Base-by-base conservation (phyloP, 2,329 filamentous ascomycete species). In the Cytospora piceicola region DNA sequence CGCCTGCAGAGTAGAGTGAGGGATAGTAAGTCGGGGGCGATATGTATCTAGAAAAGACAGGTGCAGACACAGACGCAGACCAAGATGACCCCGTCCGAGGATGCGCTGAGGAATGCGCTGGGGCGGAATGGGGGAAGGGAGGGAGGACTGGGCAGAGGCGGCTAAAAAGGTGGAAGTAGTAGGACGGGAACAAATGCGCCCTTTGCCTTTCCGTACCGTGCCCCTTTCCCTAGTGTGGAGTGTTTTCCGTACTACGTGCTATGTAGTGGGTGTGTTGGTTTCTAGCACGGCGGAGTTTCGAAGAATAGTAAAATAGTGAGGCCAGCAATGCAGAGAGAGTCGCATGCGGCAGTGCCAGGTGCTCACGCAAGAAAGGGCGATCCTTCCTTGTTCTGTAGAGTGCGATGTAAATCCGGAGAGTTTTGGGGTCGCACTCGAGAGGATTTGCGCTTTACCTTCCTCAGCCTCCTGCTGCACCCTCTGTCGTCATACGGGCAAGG, bases 1-100 rank as follows among this genome's bases (percentile, higher is more conserved):
- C 66, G 55, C 62, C 66, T 59, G 63, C 62, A 62, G 34, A 55
- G 39, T 29, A 39, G 17, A 52, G 29, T 34, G 61, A 27, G 46
- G n/a, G 11, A 57, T 29, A 5, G 27, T 29, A 15, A 36, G 61
- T 57, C 53, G 36, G 49, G 61, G 30, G 27, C 39, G 29, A 30
- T 39, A 51, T 24, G 60, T 49, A 57, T 20, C 20, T 27, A 29
- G 22, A 30, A 32, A 51, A 56, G 60, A 52, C 60, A 62, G 42
- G 51, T 56, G 32, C 52, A 63, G 53, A 36, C 12, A 52, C 60
- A 62, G 42, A 56, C 49, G 24, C 52, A 63, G 53, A 36, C 12
- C 1, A 9, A 36, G 39, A 42, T 36, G 61, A 27, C 61, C 61
- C 56, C 52, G 46, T 57, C 61, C 61, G 52, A 36, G 53, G 30